Percentiles rank a stretch among this genome's conserved stretches.
phyloP scores from a whole-genome alignment of 257 asterid species.

The Scutellaria barbata region DNA sequence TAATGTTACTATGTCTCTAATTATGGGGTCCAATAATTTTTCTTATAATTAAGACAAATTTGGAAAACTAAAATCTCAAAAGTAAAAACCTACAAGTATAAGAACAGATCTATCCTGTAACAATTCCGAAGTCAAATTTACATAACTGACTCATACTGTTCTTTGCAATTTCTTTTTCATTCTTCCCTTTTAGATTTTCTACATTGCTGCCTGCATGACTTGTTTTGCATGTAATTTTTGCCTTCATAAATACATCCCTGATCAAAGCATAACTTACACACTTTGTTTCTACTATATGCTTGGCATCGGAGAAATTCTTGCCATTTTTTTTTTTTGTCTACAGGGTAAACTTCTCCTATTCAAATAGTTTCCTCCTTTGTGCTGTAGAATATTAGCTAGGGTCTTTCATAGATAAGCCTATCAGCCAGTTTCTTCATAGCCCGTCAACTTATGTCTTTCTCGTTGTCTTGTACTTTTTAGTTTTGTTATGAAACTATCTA shows the following conservation, averaged over 20 bases:
- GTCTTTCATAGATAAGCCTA: not conserved
- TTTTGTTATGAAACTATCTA: not conserved
- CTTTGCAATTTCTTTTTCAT: not conserved
- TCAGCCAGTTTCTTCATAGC: not conserved
- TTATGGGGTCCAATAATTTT: constrained; percentile 5
- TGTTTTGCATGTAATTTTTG: constrained; percentile 9
- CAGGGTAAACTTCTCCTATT: not conserved
- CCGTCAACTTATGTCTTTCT: not conserved
- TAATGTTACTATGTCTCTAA: not conserved
- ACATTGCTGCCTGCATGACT: not conserved
- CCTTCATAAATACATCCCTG: not conserved
- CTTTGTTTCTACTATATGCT: not conserved
- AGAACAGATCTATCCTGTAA: not conserved
- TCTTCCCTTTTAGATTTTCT: not conserved
- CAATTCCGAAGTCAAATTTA: not conserved
- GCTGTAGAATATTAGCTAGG: constrained; percentile 2
- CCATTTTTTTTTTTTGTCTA: not conserved
- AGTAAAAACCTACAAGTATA: not conserved
- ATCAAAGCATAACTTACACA: not conserved
- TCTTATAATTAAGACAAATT: not conserved
- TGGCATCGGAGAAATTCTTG: not conserved
- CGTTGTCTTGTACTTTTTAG: not conserved
- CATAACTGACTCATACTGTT: not conserved
- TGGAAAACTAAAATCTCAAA: not conserved
- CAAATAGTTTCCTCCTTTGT: not conserved